phyloP scores from a whole-genome alignment of 331 rosid species.

The Dryas integrifolia region DNA sequence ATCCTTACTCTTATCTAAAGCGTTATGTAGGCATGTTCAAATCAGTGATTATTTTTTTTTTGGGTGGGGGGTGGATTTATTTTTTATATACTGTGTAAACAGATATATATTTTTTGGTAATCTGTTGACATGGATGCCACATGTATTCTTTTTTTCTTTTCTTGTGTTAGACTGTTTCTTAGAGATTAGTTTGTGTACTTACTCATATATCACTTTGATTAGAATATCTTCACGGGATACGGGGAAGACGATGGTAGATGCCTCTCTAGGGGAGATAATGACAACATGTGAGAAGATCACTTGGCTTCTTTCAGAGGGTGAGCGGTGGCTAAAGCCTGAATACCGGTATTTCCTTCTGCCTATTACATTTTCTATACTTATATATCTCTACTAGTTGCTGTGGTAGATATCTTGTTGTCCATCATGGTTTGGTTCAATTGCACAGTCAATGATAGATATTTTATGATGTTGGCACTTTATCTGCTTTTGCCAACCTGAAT shows the following conservation, averaged over 20 bases:
- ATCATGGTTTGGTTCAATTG: slow-evolving; percentile 13
- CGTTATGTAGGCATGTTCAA: neutral
- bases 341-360: slow-evolving; percentile 50
- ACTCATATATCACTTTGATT: slow-evolving; percentile 24
- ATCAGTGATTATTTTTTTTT: neutral
- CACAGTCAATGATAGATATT: slow-evolving; percentile 11
- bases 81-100: neutral
- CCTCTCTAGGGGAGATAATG: slow-evolving; percentile 91
- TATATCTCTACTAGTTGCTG: slow-evolving; percentile 16
- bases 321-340: slow-evolving; percentile 85
- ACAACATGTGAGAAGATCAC: slow-evolving; percentile 92
- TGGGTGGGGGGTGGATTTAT: too few relatives aligned
- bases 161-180: slow-evolving; percentile 1
- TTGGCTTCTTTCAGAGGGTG: slow-evolving; percentile 97
- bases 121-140: neutral
- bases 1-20: neutral
- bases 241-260: slow-evolving; percentile 93
- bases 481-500: slow-evolving; percentile 16
- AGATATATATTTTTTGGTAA: neutral
- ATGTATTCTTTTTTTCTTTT: neutral
- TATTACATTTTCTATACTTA: slow-evolving; percentile 8
- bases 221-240: slow-evolving; percentile 91
- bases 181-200: slow-evolving; percentile 9
- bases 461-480: slow-evolving; percentile 1
- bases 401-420: slow-evolving; percentile 9